These are phyloP conservation scores for Neonectria sp. DNA, from an alignment of 2,329 filamentous ascomycete species.

Conservation along the genomic window DNA sequence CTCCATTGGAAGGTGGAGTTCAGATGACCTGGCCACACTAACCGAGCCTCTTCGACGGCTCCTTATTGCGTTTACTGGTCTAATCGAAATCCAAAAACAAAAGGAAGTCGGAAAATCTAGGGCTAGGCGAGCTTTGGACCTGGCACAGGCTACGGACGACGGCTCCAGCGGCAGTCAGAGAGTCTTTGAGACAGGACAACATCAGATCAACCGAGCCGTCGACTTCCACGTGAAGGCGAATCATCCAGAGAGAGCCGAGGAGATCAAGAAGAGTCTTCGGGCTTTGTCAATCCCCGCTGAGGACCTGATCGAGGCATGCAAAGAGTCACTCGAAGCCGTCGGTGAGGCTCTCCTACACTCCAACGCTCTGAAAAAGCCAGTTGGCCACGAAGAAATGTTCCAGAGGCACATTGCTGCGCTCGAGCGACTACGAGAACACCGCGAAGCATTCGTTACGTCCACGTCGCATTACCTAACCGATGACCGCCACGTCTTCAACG, in stretches of 20 bases:
- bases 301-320: constrained; percentile 11
- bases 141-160: constrained; percentile 13
- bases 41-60: constrained; percentile 7
- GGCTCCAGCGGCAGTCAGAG: neutral
- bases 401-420: constrained; percentile 15
- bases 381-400: constrained; percentile 12
- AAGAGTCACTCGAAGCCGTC: constrained; percentile 20
- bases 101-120: constrained; percentile 13
- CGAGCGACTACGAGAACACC: constrained; percentile 3
- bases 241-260: neutral
- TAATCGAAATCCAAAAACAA: constrained; percentile 24
- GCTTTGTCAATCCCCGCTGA: constrained; percentile 15
- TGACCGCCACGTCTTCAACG: constrained; percentile 15
- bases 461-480: constrained; percentile 11
- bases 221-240: constrained; percentile 18
- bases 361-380: neutral
- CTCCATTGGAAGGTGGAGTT: constrained; percentile 20
- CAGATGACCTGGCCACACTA: constrained; percentile 15
- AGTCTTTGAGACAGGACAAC: constrained; percentile 8
- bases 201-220: constrained; percentile 24
- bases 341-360: constrained; percentile 12
- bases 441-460: constrained; percentile 12
- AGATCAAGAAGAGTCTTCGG: constrained; percentile 15
- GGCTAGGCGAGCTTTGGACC: constrained; percentile 6
- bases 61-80: constrained; percentile 18